These are phyloP conservation scores for Gastrolobium villosum DNA, from an alignment of 306 rosid species.

Conservation along the genomic window DNA sequence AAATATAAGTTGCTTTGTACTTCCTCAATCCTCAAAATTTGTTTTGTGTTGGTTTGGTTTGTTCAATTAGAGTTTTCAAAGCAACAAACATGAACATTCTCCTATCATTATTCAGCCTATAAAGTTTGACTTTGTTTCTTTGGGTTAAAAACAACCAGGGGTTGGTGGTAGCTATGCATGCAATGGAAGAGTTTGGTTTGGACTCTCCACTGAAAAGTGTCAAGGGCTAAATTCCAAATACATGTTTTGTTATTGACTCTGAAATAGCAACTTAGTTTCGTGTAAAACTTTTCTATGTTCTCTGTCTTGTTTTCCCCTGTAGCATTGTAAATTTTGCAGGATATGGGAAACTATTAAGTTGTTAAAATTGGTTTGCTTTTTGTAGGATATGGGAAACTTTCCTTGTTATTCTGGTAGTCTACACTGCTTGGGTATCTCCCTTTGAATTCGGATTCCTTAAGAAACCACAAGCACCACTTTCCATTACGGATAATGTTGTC, in stretches of 20 bases:
- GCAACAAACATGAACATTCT: neutral
- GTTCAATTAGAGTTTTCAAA: constrained; percentile 22
- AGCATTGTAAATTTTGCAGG: neutral
- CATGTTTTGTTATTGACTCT: constrained; percentile 29
- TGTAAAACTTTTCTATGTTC: neutral
- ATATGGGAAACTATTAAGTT: neutral
- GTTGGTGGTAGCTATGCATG: constrained; percentile 30
- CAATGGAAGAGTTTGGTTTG: constrained; percentile 24
- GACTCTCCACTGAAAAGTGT: constrained; percentile 2
- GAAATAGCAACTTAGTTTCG: neutral
- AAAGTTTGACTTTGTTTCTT: constrained; percentile 45
- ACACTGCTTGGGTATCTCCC: constrained; percentile 98
- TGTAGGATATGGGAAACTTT: constrained; percentile 84
- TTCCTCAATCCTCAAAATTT: neutral
- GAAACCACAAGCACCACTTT: constrained; percentile 71
- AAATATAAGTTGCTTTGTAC: neutral
- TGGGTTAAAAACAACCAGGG: neutral
- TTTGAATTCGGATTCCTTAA: constrained; percentile 90
- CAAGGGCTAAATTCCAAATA: neutral
- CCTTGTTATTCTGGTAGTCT: constrained; percentile 75
- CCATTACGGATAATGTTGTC: constrained; percentile 76
- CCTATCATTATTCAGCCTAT: neutral
- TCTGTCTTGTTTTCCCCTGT: neutral
- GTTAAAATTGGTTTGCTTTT: constrained; percentile 42
- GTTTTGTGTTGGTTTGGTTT: neutral